A percentile compares a stretch with the other conserved stretches of the same genome.
Evolutionary conservation across 2,329 filamentous ascomycete genomes (phyloP).

Genomic region (Neofusicoccum laricinum): DNA sequence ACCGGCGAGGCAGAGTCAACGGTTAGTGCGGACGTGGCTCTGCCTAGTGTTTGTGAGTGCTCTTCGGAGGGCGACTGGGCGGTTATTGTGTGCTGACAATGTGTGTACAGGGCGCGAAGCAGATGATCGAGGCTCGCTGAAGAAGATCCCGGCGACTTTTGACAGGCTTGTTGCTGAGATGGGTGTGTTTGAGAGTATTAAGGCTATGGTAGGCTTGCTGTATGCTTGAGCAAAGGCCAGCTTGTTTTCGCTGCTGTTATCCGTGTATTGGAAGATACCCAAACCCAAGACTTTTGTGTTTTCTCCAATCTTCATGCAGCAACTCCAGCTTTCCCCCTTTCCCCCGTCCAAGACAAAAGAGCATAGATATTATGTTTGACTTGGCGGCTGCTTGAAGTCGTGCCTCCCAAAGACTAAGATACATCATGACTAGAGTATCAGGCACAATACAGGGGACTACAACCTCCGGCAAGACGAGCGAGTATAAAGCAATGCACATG

Average conservation of each 20-base stretch:
- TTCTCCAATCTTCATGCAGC: background rate
- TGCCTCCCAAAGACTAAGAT: too few relatives aligned
- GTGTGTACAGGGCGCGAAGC: conserved; percentile 49
- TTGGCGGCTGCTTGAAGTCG: too few relatives aligned
- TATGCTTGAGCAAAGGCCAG: conserved; percentile 23
- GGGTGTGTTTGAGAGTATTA: conserved; percentile 57
- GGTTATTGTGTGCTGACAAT: background rate
- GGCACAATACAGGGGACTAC: too few relatives aligned
- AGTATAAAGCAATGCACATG: too few relatives aligned
- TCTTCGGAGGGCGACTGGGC: conserved; percentile 24
- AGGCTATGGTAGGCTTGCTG: conserved; percentile 60
- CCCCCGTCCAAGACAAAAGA: too few relatives aligned
- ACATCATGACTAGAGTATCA: too few relatives aligned
- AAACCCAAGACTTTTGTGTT: background rate
- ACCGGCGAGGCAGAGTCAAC: conserved; percentile 66
- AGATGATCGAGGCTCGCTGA: conserved; percentile 56
- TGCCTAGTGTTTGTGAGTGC: conserved; percentile 63
- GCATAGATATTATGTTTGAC: too few relatives aligned
- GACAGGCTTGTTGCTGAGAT: conserved; percentile 55
- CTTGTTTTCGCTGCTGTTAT: background rate
- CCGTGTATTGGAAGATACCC: background rate
- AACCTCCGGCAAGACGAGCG: too few relatives aligned
- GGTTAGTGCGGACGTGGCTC: conserved; percentile 53
- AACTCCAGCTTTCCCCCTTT: background rate
- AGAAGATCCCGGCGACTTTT: conserved; percentile 60